Percentiles rank a stretch among this genome's conserved stretches.
Evolutionary conservation across 202 grass and related monocot genomes (phyloP).

Genomic region (Bolboschoenoplectus hybrid): DNA sequence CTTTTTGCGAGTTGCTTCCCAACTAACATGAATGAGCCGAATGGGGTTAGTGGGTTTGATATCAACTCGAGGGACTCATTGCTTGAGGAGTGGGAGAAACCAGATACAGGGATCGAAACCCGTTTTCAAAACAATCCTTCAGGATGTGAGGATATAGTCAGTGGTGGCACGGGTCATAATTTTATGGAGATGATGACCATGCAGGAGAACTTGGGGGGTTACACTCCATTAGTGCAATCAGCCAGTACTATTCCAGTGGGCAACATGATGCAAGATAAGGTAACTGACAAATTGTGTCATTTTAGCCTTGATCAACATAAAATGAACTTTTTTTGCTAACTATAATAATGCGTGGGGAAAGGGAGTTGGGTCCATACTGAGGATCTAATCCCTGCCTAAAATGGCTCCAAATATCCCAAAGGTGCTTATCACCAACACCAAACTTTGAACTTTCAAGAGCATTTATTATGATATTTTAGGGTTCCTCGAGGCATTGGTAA

Average conservation of each 20-base stretch:
- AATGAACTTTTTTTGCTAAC: not conserved
- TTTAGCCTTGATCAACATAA: constrained; percentile 1
- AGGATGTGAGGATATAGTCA: constrained; percentile 32
- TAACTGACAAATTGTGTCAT: constrained; percentile 38
- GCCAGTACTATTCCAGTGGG: constrained; percentile 53
- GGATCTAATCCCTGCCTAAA: not conserved
- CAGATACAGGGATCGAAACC: constrained; percentile 49
- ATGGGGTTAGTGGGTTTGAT: constrained; percentile 61
- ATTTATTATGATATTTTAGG: constrained; percentile 29
- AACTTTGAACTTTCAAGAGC: not conserved
- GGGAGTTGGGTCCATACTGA: not conserved
- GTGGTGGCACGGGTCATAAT: constrained; percentile 47
- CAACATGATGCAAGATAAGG: constrained; percentile 72
- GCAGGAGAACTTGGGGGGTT: constrained; percentile 48
- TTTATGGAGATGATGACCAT: constrained; percentile 45
- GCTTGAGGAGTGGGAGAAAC: constrained; percentile 53
- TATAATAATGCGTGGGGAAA: not conserved
- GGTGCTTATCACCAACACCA: not conserved
- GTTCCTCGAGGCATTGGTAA: not conserved
- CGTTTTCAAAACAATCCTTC: constrained; percentile 39
- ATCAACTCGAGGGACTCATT: constrained; percentile 65
- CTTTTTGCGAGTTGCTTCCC: constrained; percentile 31
- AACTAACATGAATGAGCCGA: constrained; percentile 28
- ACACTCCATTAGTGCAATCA: constrained; percentile 54
- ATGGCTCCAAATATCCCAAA: not conserved